phyloP scores from a whole-genome alignment of 192 early-diverging fungal species.

The Coemansia aciculifera region DNA sequence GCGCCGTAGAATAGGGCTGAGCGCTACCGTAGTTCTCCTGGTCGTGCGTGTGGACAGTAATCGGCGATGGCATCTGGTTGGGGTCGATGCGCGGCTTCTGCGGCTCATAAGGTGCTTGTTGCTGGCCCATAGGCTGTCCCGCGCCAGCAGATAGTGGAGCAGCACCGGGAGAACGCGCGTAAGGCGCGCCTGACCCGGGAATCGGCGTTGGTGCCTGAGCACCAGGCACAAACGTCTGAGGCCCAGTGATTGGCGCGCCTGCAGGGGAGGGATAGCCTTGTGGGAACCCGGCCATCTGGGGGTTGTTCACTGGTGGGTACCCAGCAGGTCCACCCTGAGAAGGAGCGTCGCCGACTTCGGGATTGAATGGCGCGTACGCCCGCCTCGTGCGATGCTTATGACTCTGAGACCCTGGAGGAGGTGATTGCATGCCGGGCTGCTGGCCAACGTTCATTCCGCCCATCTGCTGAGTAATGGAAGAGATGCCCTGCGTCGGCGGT shows the following conservation, averaged over 20 bases:
- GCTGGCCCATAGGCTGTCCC: conserved; percentile 39
- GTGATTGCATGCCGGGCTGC: conserved; percentile 29
- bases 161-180: conserved; percentile 26
- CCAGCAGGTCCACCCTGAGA: conserved; percentile 14
- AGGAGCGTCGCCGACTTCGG: conserved; percentile 6
- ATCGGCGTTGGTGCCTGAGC: conserved; percentile 33
- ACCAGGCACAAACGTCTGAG: conserved; percentile 52
- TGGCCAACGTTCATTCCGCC: conserved; percentile 38
- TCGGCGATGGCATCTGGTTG: conserved; percentile 89
- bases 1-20: conserved; percentile 71
- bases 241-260: conserved; percentile 33
- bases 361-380: conserved; percentile 26
- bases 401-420: conserved; percentile 22
- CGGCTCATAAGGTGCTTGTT: conserved; percentile 41
- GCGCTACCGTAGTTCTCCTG: conserved; percentile 64
- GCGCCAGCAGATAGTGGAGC: background rate
- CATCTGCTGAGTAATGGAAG: conserved; percentile 39
- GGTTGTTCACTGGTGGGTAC: conserved; percentile 20
- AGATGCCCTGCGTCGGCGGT: conserved; percentile 11
- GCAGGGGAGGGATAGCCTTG: conserved; percentile 25
- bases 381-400: conserved; percentile 37
- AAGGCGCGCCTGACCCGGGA: conserved; percentile 23
- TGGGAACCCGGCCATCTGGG: conserved; percentile 28
- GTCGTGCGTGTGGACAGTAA: conserved; percentile 80
- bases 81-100: conserved; percentile 81